These are phyloP conservation scores for Geoglossum cookeanum DNA, from an alignment of 2,329 filamentous ascomycete genomes.

Conservation along the genomic window DNA sequence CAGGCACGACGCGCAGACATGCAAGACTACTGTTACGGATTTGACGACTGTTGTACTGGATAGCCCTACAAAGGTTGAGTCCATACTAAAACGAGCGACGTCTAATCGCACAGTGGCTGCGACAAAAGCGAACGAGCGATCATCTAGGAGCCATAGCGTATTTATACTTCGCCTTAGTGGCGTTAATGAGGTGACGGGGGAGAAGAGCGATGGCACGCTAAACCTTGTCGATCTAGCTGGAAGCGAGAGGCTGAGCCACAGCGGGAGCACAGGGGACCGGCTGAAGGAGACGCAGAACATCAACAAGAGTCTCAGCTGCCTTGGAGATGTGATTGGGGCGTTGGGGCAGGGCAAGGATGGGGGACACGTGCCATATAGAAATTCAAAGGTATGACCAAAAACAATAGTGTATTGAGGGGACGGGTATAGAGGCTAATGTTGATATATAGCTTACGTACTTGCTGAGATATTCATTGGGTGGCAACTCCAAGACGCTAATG, in stretches of 20 bases:
- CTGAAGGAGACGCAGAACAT: slow-evolving; percentile 93
- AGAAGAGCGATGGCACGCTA: slow-evolving; percentile 77
- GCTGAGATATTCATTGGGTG: slow-evolving; percentile 82
- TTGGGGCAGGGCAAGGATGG: slow-evolving; percentile 65
- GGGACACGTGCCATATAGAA: slow-evolving; percentile 78
- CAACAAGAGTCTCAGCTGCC: slow-evolving; percentile 80
- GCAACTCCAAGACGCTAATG: slow-evolving; percentile 96
- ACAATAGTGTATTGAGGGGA: not conserved
- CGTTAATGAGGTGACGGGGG: slow-evolving; percentile 53
- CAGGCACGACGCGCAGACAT: slow-evolving; percentile 62
- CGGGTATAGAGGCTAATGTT: not conserved
- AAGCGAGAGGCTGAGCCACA: slow-evolving; percentile 76
- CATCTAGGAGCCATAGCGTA: slow-evolving; percentile 84
- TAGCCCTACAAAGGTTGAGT: slow-evolving; percentile 60
- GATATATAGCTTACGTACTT: slow-evolving; percentile 61
- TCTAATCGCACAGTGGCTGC: slow-evolving; percentile 83
- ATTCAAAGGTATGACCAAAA: slow-evolving; percentile 51
- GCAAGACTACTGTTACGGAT: slow-evolving; percentile 67
- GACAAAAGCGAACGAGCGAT: slow-evolving; percentile 93
- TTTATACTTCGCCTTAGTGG: slow-evolving; percentile 64
- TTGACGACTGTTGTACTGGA: slow-evolving; percentile 59
- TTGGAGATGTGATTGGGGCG: slow-evolving; percentile 87
- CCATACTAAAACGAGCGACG: slow-evolving; percentile 60
- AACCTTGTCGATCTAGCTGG: slow-evolving; percentile 93
- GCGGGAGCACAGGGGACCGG: slow-evolving; percentile 66